Conservation (phyloP, 2,329 filamentous ascomycete species). For the Botryotinia narcissicola region DNA sequence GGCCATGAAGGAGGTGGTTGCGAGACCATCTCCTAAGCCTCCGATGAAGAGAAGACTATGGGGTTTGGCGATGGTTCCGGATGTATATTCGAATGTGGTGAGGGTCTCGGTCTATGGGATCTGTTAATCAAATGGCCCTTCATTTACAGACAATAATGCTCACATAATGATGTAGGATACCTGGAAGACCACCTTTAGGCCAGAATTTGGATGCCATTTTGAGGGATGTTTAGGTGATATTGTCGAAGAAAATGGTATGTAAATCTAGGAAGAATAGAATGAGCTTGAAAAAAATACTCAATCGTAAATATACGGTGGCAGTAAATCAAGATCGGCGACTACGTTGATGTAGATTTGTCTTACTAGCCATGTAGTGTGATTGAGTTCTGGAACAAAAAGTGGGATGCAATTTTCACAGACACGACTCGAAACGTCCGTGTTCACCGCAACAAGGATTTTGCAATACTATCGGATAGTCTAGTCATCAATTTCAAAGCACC, state of each 20-base stretch:
- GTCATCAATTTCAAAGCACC: background rate
- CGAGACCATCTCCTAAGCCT: slow-evolving; percentile 51
- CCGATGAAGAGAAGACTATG: slow-evolving; percentile 53
- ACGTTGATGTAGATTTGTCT: background rate
- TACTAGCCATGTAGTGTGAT: background rate
- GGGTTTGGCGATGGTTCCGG: slow-evolving; percentile 35
- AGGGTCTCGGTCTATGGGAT: slow-evolving; percentile 41
- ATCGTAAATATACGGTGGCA: too few species aligned
- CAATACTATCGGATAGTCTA: background rate
- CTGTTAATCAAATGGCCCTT: slow-evolving; percentile 12
- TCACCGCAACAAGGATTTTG: background rate
- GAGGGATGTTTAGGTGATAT: slow-evolving; percentile 42
- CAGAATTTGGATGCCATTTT: slow-evolving; percentile 42
- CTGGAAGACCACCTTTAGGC: slow-evolving; percentile 37
- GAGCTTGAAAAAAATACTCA: background rate
- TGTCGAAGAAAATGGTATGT: background rate
- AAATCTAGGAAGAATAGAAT: background rate
- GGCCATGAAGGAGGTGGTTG: slow-evolving; percentile 49
- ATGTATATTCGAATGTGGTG: slow-evolving; percentile 42
- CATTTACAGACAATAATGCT: background rate
- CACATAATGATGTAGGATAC: slow-evolving; percentile 41
- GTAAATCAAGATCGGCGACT: background rate
- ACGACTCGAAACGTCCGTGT: slow-evolving; percentile 2
- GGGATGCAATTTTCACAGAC: slow-evolving; percentile 1
- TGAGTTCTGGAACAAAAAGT: slow-evolving; percentile 5